Conservation (phyloP, 1,284 basidiomycete genomes). For the Sutorius eximius region DNA sequence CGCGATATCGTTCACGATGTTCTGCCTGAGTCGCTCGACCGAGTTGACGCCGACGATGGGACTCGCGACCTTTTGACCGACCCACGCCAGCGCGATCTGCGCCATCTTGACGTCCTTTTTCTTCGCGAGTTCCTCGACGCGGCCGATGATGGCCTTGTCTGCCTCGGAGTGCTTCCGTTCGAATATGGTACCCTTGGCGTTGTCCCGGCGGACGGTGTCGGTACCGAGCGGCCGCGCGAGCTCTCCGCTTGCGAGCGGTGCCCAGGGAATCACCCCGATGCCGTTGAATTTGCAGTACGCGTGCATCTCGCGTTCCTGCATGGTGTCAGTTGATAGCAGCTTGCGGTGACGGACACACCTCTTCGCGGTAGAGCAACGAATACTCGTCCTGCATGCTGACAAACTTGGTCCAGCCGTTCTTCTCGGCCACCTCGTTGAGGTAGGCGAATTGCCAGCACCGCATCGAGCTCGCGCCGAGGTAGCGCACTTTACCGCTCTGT, state of each 20-base stretch:
- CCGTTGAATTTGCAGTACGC: constrained; percentile 47
- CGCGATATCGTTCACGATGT: constrained; percentile 17
- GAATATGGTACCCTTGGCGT: constrained; percentile 28
- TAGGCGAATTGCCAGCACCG: constrained; percentile 44
- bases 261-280: constrained; percentile 46
- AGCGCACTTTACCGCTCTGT: constrained; percentile 43
- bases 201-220: constrained; percentile 26
- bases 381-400: constrained; percentile 44
- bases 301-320: constrained; percentile 48
- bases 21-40: constrained; percentile 26
- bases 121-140: constrained; percentile 43
- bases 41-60: constrained; percentile 40
- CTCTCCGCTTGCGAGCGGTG: constrained; percentile 39
- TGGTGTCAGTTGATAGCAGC: not conserved
- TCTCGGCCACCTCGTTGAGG: constrained; percentile 40
- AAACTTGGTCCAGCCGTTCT: constrained; percentile 40
- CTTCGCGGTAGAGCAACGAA: constrained; percentile 44
- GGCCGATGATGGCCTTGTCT: constrained; percentile 40
- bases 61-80: constrained; percentile 37
- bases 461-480: constrained; percentile 48
- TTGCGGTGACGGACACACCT: constrained; percentile 20
- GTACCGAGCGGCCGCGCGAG: constrained; percentile 41
- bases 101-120: constrained; percentile 42
- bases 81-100: constrained; percentile 45
- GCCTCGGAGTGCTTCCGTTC: constrained; percentile 35